Base-by-base conservation (phyloP, 2,329 filamentous ascomycete genomes). In the Fonsecaea erecta region DNA sequence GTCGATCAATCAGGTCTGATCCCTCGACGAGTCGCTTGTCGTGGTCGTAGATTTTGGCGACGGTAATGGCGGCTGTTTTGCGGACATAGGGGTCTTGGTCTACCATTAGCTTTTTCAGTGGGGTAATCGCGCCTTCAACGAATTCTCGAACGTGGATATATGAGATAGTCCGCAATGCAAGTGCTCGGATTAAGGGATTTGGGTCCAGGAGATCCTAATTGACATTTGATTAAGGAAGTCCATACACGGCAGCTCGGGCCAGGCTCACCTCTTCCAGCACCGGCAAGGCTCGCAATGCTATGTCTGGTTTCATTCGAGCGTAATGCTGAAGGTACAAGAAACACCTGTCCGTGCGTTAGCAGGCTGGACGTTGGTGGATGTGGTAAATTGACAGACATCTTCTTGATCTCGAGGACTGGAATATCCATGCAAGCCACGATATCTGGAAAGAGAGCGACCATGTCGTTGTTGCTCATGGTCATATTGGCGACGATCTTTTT, bases 381-480 rank as follows among this genome's bases (percentile, higher is more conserved):
- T 21, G 43, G 43, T 18, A 12, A 9, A 11, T 73, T 68, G 58
- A 70, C 77, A 34, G 82, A 97, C 95, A 99, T 99, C 85, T 99
- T 99, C 86, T 99, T 99, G 80, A 99, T 97, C 80, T 99, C 95
- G 77, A 99, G 82, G 74, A 91, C 96, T 59, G 89, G 90, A 68
- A 99, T 91, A 73, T 91, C 88, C 95, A 99, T 99, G 83, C 94
- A 98, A 68, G 84, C 88, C 72, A 99, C 91, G 66, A 99, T 90
- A 76, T 99, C 95, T 18, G 94, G 93, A 73, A 99, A 99, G 59
- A 99, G 83, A 43, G 92, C 93, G 62, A 98, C 90, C 95, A 99
- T 99, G 79, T 99, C 95, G 76, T 98, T 99, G 81, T 99, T 99
- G 86, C 94, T 98, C 95, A 99, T 99, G 70, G 95, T 99, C 95